These are phyloP conservation scores for Rhynchospora tenuis DNA, from an alignment of 176 grass and related monocot species.

Conservation along the genomic window DNA sequence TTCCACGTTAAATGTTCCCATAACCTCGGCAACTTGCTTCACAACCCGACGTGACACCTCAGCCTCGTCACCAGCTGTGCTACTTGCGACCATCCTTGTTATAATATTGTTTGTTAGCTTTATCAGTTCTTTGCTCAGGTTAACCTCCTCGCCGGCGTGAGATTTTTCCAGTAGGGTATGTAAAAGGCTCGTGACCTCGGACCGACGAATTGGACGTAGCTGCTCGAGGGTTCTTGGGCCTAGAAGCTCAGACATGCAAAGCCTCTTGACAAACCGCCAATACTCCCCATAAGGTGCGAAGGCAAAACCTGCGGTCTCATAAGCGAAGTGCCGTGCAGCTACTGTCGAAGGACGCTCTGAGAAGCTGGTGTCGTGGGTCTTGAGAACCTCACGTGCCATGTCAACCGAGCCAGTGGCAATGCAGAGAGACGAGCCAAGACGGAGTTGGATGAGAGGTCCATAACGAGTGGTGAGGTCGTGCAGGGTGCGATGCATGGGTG, in stretches of 20 bases:
- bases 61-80: constrained; percentile 21
- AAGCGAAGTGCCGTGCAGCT: constrained; percentile 42
- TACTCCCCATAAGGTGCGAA: constrained; percentile 62
- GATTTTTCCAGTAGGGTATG: background rate
- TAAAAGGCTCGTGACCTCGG: constrained; percentile 27
- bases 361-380: constrained; percentile 39
- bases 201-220: constrained; percentile 41
- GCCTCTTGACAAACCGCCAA: constrained; percentile 78
- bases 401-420: constrained; percentile 39
- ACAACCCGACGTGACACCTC: constrained; percentile 46
- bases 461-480: constrained; percentile 28
- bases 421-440: constrained; percentile 39
- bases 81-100: constrained; percentile 46
- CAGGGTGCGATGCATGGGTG: constrained; percentile 48
- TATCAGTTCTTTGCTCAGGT: constrained; percentile 49
- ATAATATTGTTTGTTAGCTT: constrained; percentile 43
- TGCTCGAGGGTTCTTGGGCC: constrained; percentile 57
- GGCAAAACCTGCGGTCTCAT: constrained; percentile 42
- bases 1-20: constrained; percentile 45
- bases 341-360: constrained; percentile 47
- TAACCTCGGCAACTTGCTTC: constrained; percentile 48
- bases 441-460: constrained; percentile 43
- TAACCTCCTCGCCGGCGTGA: background rate
- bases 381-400: constrained; percentile 36
- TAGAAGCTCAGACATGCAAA: constrained; percentile 67